phyloP scores from a whole-genome alignment of 108 stramenopile species.

The Cyclotella baltica region DNA sequence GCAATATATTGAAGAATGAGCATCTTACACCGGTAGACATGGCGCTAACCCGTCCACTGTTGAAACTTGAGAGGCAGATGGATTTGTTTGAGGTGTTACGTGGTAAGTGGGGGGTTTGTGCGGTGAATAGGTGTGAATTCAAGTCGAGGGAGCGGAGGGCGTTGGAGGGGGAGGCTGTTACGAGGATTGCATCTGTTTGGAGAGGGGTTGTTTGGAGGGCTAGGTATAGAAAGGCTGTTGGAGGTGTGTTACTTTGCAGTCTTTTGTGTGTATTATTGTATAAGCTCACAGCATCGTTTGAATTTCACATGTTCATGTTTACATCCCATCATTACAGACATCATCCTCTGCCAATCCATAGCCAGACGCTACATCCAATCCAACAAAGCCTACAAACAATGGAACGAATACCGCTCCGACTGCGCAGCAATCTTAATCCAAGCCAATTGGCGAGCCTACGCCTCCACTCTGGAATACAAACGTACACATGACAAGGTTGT shows the following conservation, averaged over 20 bases:
- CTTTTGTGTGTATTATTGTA: too few relatives aligned
- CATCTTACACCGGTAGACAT: background rate
- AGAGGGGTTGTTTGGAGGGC: background rate
- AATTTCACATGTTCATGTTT: background rate
- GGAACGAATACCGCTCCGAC: background rate
- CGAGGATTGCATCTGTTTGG: background rate
- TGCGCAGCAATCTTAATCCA: background rate
- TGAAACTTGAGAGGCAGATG: background rate
- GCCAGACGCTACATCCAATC: background rate
- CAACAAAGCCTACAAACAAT: background rate
- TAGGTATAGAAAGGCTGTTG: background rate
- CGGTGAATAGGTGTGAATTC: background rate
- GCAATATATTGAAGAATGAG: background rate
- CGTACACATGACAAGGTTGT: background rate
- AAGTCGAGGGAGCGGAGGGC: background rate
- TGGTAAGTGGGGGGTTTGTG: background rate
- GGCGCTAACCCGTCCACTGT: background rate
- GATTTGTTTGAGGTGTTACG: background rate
- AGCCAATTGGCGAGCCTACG: background rate
- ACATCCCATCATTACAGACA: background rate
- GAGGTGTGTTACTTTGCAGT: background rate
- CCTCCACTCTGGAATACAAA: background rate
- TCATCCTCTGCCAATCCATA: background rate
- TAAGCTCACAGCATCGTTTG: background rate
- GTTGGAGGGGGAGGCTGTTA: background rate